Evolutionary conservation across 139 green algal species (phyloP).

Genomic region (Chlorella sorokiniana): DNA sequence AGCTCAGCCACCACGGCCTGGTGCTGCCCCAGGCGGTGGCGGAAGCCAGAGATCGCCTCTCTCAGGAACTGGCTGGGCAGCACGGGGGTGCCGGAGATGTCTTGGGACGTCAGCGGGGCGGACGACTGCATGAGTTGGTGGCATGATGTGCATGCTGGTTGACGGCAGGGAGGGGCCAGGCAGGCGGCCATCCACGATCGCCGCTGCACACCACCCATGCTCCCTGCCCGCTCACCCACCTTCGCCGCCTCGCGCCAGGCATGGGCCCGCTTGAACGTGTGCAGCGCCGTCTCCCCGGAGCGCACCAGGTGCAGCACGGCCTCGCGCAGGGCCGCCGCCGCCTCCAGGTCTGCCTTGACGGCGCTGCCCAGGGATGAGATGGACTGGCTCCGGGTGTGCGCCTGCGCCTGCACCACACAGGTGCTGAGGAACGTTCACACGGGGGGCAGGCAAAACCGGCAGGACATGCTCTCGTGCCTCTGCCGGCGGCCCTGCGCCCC

Average conservation of each 20-base stretch:
- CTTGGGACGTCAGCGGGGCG: not conserved
- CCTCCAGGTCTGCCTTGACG: constrained; percentile 21
- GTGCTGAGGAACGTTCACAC: not conserved
- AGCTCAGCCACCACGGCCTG: constrained; percentile 36
- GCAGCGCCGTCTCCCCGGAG: constrained; percentile 41
- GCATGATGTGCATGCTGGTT: no score
- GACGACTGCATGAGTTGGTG: not conserved
- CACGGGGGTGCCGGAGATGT: not conserved
- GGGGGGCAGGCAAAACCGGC: not conserved
- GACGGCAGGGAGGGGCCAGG: not conserved
- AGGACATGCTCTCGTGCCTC: not conserved
- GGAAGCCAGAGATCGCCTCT: constrained; percentile 38
- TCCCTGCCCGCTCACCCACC: not conserved
- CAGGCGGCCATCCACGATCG: not conserved
- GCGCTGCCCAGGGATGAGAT: constrained; percentile 23
- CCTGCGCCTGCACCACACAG: not conserved
- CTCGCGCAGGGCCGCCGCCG: constrained; percentile 33
- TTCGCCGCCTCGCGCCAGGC: constrained; percentile 43
- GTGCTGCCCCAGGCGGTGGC: constrained; percentile 36
- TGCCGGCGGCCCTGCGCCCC: not conserved
- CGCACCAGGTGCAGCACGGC: constrained; percentile 38
- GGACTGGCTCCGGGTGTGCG: constrained; percentile 23
- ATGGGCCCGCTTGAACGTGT: constrained; percentile 48
- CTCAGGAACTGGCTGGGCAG: constrained; percentile 33
- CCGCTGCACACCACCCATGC: not conserved